Conservation (phyloP, 805 yeast genomes). For the Cyberlindnera maritima region DNA sequence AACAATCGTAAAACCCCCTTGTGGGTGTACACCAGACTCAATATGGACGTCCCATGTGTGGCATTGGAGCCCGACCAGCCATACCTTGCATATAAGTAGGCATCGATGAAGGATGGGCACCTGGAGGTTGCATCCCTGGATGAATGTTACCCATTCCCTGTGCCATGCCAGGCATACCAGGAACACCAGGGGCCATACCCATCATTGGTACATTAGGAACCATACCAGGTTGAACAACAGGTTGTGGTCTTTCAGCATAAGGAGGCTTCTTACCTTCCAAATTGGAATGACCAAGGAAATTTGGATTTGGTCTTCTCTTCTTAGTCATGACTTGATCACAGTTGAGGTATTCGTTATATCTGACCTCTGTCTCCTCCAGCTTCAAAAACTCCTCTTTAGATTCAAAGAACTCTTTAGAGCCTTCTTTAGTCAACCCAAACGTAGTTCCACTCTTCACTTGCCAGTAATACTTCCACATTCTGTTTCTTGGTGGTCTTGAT, state of each 20-base stretch:
- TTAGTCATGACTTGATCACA: constrained; percentile 43
- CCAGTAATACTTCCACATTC: constrained; percentile 50
- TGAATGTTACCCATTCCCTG: neutral
- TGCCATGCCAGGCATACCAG: too few relatives aligned
- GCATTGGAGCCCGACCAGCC: constrained; percentile 1
- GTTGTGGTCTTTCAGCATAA: constrained; percentile 29
- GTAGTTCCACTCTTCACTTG: constrained; percentile 41
- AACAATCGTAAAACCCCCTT: neutral
- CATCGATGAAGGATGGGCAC: neutral
- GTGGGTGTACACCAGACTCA: too few relatives aligned
- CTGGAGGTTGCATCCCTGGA: neutral
- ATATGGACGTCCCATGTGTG: constrained; percentile 4
- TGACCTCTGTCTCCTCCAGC: constrained; percentile 29
- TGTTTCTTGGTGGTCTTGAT: constrained; percentile 39
- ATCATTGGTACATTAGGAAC: neutral
- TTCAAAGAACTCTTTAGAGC: constrained; percentile 25
- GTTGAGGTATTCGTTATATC: constrained; percentile 37
- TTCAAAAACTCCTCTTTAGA: constrained; percentile 32
- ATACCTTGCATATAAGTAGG: neutral
- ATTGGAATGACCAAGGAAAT: constrained; percentile 43
- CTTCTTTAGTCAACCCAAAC: constrained; percentile 30
- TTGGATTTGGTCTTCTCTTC: constrained; percentile 46
- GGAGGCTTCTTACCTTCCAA: constrained; percentile 45
- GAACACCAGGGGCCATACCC: neutral
- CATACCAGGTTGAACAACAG: neutral